These are phyloP conservation scores for Epichloe hybrida DNA, from an alignment of 2,329 filamentous ascomycete genomes.

Conservation along the genomic window DNA sequence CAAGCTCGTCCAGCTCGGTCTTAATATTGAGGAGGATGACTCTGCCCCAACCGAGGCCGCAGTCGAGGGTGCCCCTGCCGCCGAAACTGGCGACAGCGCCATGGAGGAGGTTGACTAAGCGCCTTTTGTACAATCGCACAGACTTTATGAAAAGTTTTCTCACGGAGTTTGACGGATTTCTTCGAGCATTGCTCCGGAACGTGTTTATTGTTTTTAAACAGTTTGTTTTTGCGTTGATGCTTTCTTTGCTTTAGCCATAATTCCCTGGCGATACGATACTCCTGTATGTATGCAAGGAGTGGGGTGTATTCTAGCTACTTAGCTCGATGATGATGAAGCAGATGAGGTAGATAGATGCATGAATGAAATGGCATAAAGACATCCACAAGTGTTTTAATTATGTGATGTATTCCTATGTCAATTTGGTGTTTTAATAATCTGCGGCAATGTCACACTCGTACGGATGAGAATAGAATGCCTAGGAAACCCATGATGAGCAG, in stretches of 20 bases:
- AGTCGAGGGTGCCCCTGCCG: slow-evolving; percentile 41
- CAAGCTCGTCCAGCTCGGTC: slow-evolving; percentile 95
- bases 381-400: background rate
- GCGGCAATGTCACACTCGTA: too few relatives aligned
- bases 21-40: slow-evolving; percentile 94
- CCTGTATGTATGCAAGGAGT: slow-evolving; percentile 7
- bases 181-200: slow-evolving; percentile 19
- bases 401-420: background rate
- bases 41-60: slow-evolving; percentile 48
- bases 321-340: slow-evolving; percentile 25
- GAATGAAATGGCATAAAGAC: slow-evolving; percentile 19
- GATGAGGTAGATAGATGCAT: slow-evolving; percentile 27
- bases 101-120: slow-evolving; percentile 99
- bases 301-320: slow-evolving; percentile 29
- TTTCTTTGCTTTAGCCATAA: slow-evolving; percentile 21
- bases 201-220: slow-evolving; percentile 13
- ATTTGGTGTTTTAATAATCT: background rate
- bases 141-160: slow-evolving; percentile 24
- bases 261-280: slow-evolving; percentile 14
- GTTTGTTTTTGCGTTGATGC: slow-evolving; percentile 11
- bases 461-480: too few relatives aligned
- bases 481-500: too few relatives aligned
- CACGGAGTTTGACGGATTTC: slow-evolving; percentile 28
- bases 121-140: slow-evolving; percentile 19
- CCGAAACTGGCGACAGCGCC: slow-evolving; percentile 70